These are phyloP conservation scores for Zasmidium cellare DNA, from an alignment of 2,329 filamentous ascomycete genomes.

Conservation along the genomic window DNA sequence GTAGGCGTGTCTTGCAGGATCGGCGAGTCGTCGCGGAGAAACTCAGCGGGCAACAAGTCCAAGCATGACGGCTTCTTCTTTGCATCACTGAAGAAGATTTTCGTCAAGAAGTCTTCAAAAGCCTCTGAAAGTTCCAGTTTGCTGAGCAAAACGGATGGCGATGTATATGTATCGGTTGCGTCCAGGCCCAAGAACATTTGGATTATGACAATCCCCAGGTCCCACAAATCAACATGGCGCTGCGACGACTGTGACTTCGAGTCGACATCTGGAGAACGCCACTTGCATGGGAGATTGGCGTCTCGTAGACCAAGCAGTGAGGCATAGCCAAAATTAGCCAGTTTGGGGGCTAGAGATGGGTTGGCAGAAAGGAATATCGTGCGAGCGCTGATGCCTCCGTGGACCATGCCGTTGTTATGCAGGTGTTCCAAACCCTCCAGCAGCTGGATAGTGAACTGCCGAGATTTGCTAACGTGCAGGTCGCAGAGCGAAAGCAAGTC, in stretches of 20 bases:
- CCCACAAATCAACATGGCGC: slow-evolving; percentile 90
- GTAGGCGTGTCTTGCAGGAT: slow-evolving; percentile 34
- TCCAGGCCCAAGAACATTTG: slow-evolving; percentile 92
- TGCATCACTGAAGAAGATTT: slow-evolving; percentile 80
- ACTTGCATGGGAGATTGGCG: slow-evolving; percentile 18
- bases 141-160: slow-evolving; percentile 72
- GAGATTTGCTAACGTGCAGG: slow-evolving; percentile 71
- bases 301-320: slow-evolving; percentile 57
- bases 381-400: slow-evolving; percentile 43
- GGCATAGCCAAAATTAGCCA: slow-evolving; percentile 74
- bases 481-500: slow-evolving; percentile 76
- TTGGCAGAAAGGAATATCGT: slow-evolving; percentile 25
- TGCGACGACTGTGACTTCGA: slow-evolving; percentile 32
- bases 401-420: slow-evolving; percentile 79
- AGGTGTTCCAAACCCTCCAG: slow-evolving; percentile 86
- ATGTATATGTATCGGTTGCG: slow-evolving; percentile 73
- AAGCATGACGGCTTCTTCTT: slow-evolving; percentile 86
- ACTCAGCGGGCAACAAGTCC: slow-evolving; percentile 61
- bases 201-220: slow-evolving; percentile 84
- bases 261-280: slow-evolving; percentile 17
- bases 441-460: slow-evolving; percentile 88
- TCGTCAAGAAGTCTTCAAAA: slow-evolving; percentile 75
- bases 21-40: slow-evolving; percentile 52
- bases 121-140: slow-evolving; percentile 71
- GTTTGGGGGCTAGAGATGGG: slow-evolving; percentile 54